Base-by-base conservation (phyloP, 2,329 filamentous ascomycete species). In the Microcera coccophila region DNA sequence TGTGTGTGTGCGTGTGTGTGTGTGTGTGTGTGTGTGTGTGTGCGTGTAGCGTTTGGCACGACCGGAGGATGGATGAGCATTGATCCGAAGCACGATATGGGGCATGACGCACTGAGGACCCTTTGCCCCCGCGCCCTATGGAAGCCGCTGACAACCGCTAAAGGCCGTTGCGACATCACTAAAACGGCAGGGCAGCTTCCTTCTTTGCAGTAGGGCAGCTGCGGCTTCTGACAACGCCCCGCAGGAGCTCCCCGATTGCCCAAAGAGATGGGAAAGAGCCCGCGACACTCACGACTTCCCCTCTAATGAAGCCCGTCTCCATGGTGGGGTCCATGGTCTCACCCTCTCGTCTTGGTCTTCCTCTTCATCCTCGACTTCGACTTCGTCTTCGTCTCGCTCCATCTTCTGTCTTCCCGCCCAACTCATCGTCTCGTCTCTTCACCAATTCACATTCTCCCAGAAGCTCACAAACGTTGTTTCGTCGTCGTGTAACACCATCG, bases 141-240 rank as follows among this genome's bases (percentile, higher is more conserved):
- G 19, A 56, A 58, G 53, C 55, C 55, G 55, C 32, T 38, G 42
- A 17, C 41, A 58, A 22, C 55, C 55, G 53, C 38, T 32, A 32
- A 17, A 8, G 15, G 29, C 29, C 43, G 38, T 37, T 10, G 48
- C 39, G 36, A 45, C 39, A 19, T 50, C 48, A 42, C 53, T 50
- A 42, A 32, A 17, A n/a, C 22, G 14, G 11, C 17, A 22, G 12
- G 4, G 16, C 15, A 57, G 49, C 50, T 58, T 54, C 53, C 55
- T 50, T 19, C 50, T 57, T 42, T 28, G 53, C 45, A 36, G 28
- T n/a, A n/a, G 41, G 15, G 40, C 42, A 38, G 41, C 42, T 37
- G n/a, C n/a, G n/a, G n/a, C n/a, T n/a, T n/a, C n/a, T n/a, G n/a
- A n/a, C 42, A 36, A 39, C 38, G 37, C 26, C 41, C 36, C 22